Evolutionary conservation across 2,329 filamentous ascomycete genomes (phyloP), one percentile per base, ranked within the genome.

Genomic region (Fusarium sp.): DNA sequence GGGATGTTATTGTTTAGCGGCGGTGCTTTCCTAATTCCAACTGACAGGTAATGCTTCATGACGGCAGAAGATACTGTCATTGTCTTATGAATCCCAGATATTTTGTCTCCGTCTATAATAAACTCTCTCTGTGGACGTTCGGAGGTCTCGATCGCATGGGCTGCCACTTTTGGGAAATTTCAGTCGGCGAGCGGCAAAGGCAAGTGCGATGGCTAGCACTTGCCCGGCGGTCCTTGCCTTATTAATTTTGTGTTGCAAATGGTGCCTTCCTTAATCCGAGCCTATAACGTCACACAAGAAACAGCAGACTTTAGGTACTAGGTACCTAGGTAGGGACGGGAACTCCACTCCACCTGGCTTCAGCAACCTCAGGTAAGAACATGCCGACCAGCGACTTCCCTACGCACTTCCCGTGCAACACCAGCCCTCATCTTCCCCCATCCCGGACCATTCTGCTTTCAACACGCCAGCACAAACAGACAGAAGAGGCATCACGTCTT

Each of bases 211-310:
- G 48, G 39, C 41, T 65, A 51, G 59, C 48, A 56, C 58, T 28
- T 59, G 53, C 62, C 57, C 61, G 61, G 57, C 68, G 62, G 45
- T 53, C 35, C 61, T 54, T 70, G 53, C 65, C 70, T 65, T 61
- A 38, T 51, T 20, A 35, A 51, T 57, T 61, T 41, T 59, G 50
- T 57, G 45, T 45, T 64, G 53, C 56, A 50, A 56, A 24, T 63
- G 59, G 60, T 48, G 54, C 60, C 74, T 76, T 69, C 61, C 62
- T 45, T 33, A 61, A 61, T 50, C 39, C 33, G 60, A 60, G 60
- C 59, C 38, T 66, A 64, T 77, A 74, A 77, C 67, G 72, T 76
- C 73, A 77, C 75, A 66, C 69, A 57, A 72, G 50, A 59, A 48
- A 54, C 61, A 73, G 61, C 70, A 70, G 70, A 67, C 55, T 67